These are phyloP conservation scores for Diplodia sapinea DNA, from an alignment of 2,329 filamentous ascomycete species.

Conservation along the genomic window DNA sequence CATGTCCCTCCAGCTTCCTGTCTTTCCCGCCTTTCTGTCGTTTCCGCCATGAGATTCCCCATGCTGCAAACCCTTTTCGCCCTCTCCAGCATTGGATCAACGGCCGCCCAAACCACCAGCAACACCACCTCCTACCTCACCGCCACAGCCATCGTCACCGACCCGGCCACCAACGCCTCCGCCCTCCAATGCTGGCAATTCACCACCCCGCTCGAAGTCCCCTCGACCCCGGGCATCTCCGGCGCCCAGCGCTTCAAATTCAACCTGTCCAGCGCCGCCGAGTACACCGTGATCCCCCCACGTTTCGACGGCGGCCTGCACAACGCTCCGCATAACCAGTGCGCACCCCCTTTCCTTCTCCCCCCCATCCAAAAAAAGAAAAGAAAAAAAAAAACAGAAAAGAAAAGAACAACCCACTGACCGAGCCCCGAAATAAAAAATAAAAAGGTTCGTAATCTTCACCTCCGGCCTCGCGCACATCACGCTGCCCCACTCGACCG, in stretches of 20 bases:
- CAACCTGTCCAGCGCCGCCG: conserved; percentile 35
- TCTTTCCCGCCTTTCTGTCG: background rate
- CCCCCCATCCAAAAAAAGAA: too few species aligned
- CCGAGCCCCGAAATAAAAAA: background rate
- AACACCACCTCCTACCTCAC: conserved; percentile 35
- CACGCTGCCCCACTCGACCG: conserved; percentile 39
- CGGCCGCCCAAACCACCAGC: conserved; percentile 12
- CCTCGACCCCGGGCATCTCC: conserved; percentile 41
- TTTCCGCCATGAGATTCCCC: background rate
- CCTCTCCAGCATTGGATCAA: background rate
- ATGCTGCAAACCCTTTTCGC: background rate
- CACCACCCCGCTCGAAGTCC: conserved; percentile 37
- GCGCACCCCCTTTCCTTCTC: background rate
- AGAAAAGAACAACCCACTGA: background rate
- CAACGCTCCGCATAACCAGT: conserved; percentile 44
- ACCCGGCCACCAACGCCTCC: conserved; percentile 39
- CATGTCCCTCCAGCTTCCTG: background rate
- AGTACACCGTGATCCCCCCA: conserved; percentile 43
- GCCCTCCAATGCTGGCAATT: conserved; percentile 47
- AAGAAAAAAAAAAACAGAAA: too few species aligned
- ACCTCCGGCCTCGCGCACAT: conserved; percentile 44
- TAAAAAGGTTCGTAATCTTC: conserved; percentile 38
- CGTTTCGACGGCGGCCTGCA: conserved; percentile 44
- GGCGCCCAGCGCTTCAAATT: conserved; percentile 35
- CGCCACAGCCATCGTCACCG: conserved; percentile 44